Conservation (phyloP, 2,329 filamentous ascomycete genomes). For the Talaromyces albobiverticillius region DNA sequence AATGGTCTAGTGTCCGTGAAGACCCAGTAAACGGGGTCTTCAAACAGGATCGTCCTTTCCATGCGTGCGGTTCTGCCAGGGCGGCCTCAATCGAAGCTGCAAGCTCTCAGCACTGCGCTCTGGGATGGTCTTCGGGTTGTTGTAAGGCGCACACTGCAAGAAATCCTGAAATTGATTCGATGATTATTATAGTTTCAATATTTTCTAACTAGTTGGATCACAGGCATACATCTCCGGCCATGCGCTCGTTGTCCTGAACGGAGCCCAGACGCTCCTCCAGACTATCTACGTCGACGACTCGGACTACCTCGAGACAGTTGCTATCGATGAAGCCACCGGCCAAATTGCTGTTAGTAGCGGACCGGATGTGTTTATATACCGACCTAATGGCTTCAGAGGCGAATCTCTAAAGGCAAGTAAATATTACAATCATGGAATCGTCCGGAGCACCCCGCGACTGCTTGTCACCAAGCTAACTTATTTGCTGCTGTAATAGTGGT, state of each 20-base stretch:
- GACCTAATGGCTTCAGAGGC: slow-evolving; percentile 67
- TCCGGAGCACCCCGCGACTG: background rate
- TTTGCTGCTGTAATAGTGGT: slow-evolving; percentile 48
- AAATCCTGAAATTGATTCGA: background rate
- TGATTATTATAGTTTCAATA: background rate
- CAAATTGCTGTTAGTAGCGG: slow-evolving; percentile 77
- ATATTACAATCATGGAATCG: background rate
- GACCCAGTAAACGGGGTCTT: slow-evolving; percentile 20
- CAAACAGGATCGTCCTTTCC: slow-evolving; percentile 39
- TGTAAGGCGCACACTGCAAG: slow-evolving; percentile 47
- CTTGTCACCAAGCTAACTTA: slow-evolving; percentile 20
- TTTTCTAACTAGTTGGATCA: background rate
- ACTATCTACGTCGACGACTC: slow-evolving; percentile 83
- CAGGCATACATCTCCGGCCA: slow-evolving; percentile 88
- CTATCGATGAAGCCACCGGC: slow-evolving; percentile 76
- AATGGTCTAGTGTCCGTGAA: slow-evolving; percentile 31
- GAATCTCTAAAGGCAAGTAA: slow-evolving; percentile 67
- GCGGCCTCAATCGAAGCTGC: slow-evolving; percentile 72
- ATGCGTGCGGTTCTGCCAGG: slow-evolving; percentile 80
- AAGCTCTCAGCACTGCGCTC: slow-evolving; percentile 70
- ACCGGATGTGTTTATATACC: slow-evolving; percentile 70
- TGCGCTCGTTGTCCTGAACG: slow-evolving; percentile 78
- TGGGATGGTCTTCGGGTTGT: slow-evolving; percentile 72
- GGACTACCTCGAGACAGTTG: slow-evolving; percentile 68
- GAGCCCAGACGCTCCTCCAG: slow-evolving; percentile 72